phyloP scores from a whole-genome alignment of 2,329 filamentous ascomycete species.

The Stenocarpella maydis region DNA sequence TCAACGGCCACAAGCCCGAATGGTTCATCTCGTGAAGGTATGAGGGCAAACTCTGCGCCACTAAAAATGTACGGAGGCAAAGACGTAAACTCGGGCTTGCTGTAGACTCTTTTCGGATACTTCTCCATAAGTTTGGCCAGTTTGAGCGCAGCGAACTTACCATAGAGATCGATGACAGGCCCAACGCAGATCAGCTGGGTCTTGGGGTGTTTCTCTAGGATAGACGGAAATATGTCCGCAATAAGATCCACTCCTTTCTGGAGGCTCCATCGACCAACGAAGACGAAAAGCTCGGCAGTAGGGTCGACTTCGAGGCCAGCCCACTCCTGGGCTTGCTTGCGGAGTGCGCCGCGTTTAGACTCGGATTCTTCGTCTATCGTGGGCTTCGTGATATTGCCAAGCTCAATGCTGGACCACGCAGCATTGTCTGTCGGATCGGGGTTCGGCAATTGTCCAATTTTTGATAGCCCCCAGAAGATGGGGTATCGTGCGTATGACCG shows the following conservation, averaged over 20 bases:
- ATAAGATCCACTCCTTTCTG: slow-evolving; percentile 75
- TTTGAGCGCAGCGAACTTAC: slow-evolving; percentile 73
- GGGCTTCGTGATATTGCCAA: slow-evolving; percentile 54
- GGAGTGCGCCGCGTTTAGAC: slow-evolving; percentile 59
- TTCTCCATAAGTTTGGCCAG: slow-evolving; percentile 69
- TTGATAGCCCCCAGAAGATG: slow-evolving; percentile 73
- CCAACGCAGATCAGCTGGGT: slow-evolving; percentile 70
- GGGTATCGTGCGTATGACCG: slow-evolving; percentile 72
- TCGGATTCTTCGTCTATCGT: slow-evolving; percentile 66
- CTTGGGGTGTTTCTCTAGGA: slow-evolving; percentile 67
- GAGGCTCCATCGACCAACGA: slow-evolving; percentile 74
- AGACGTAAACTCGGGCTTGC: slow-evolving; percentile 73
- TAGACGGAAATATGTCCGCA: slow-evolving; percentile 70
- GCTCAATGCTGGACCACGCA: slow-evolving; percentile 62
- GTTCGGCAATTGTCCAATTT: slow-evolving; percentile 69
- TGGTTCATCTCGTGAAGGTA: slow-evolving; percentile 73
- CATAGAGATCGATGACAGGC: slow-evolving; percentile 73
- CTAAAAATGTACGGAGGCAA: slow-evolving; percentile 73
- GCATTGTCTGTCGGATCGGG: slow-evolving; percentile 71
- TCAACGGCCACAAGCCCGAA: slow-evolving; percentile 75
- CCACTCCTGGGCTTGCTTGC: slow-evolving; percentile 72
- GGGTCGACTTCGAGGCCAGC: slow-evolving; percentile 68
- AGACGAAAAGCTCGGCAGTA: slow-evolving; percentile 71
- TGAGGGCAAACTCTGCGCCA: slow-evolving; percentile 73
- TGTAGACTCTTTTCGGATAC: slow-evolving; percentile 71